Conservation (phyloP, 2,329 filamentous ascomycete genomes). For the Colletotrichum brevisporum region DNA sequence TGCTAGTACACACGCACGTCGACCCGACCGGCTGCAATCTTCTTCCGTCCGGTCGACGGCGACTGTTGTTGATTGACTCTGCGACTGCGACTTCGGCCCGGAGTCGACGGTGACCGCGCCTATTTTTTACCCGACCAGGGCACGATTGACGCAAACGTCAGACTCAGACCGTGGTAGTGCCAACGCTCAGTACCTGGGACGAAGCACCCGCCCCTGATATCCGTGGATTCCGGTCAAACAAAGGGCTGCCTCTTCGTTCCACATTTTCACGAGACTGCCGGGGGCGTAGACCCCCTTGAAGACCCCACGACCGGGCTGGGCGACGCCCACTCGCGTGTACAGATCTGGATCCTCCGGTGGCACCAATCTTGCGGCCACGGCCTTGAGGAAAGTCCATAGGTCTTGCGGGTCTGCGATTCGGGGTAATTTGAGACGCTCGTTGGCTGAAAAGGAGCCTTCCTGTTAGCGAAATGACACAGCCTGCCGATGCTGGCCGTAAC, state of each 20-base stretch:
- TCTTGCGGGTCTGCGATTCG: slow-evolving; percentile 86
- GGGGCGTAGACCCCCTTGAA: slow-evolving; percentile 91
- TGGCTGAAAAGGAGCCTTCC: slow-evolving; percentile 87
- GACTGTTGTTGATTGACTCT: too few relatives aligned
- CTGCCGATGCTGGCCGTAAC: slow-evolving; percentile 80
- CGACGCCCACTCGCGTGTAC: slow-evolving; percentile 80
- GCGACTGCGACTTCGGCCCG: too few relatives aligned
- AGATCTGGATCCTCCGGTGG: slow-evolving; percentile 83
- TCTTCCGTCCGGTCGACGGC: too few relatives aligned
- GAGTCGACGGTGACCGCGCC: slow-evolving; percentile 13
- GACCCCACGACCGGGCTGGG: slow-evolving; percentile 66
- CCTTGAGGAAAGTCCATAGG: slow-evolving; percentile 84
- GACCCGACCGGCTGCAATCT: too few relatives aligned
- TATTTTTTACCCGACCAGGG: slow-evolving; percentile 11
- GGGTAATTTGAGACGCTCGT: slow-evolving; percentile 88
- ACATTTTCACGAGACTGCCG: slow-evolving; percentile 90
- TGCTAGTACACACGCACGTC: too few relatives aligned
- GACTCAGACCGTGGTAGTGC: slow-evolving; percentile 47
- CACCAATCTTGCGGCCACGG: slow-evolving; percentile 81
- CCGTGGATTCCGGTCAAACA: slow-evolving; percentile 86
- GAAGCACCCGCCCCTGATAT: slow-evolving; percentile 79
- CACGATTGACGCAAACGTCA: too few relatives aligned
- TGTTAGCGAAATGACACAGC: slow-evolving; percentile 80
- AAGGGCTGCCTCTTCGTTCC: slow-evolving; percentile 82
- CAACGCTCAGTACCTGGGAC: too few relatives aligned